These are phyloP conservation scores for Xylaria multiplex DNA, from an alignment of 2,329 filamentous ascomycete species.

Conservation along the genomic window DNA sequence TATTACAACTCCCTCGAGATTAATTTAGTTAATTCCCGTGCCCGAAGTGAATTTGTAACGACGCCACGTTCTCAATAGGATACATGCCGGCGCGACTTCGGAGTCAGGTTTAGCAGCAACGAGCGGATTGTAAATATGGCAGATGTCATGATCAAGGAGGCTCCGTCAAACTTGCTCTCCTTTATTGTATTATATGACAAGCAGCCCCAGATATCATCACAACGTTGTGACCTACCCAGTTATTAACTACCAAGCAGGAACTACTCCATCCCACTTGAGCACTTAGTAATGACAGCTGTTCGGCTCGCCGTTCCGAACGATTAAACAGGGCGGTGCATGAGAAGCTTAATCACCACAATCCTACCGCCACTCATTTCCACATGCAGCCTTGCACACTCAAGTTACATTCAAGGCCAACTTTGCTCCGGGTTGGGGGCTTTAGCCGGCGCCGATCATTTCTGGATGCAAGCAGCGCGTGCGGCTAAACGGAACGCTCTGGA, in stretches of 20 bases:
- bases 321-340: slow-evolving; percentile 21
- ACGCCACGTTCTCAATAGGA: neutral
- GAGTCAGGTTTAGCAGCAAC: neutral
- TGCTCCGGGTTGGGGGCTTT: slow-evolving; percentile 36
- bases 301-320: slow-evolving; percentile 34
- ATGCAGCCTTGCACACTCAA: slow-evolving; percentile 13
- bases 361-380: slow-evolving; percentile 22
- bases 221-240: neutral
- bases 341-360: slow-evolving; percentile 26
- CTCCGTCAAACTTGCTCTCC: neutral
- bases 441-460: slow-evolving; percentile 36
- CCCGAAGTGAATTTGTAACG: slow-evolving; percentile 3
- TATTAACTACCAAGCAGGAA: neutral
- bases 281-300: slow-evolving; percentile 4
- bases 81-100: neutral
- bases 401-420: slow-evolving; percentile 18
- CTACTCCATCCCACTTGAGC: slow-evolving; percentile 1
- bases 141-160: slow-evolving; percentile 1
- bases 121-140: neutral
- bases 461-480: slow-evolving; percentile 36
- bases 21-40: neutral
- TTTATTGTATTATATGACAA: neutral
- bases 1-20: neutral
- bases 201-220: slow-evolving; percentile 1
- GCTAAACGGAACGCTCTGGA: slow-evolving; percentile 43